These are phyloP conservation scores for Ambrosia hybrid DNA, from an alignment of 140 eudicot genomes.

Conservation along the genomic window DNA sequence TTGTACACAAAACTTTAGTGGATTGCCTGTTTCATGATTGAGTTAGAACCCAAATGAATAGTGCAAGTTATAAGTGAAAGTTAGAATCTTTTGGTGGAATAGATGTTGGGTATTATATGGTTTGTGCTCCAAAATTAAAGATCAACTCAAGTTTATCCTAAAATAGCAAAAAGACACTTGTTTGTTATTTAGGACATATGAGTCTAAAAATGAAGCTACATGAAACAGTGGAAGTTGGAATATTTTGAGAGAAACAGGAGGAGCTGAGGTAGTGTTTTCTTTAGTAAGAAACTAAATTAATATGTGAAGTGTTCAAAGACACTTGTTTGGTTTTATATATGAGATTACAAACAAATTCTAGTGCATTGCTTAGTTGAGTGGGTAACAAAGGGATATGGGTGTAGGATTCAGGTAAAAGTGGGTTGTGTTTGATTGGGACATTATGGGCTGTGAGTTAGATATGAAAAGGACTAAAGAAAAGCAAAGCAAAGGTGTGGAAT, in stretches of 20 bases:
- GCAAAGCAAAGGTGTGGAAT: conserved; percentile 25
- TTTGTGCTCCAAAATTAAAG: conserved; percentile 15
- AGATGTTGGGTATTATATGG: conserved; percentile 32
- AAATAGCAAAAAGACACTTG: conserved; percentile 16
- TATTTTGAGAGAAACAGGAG: conserved; percentile 28
- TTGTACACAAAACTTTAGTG: conserved; percentile 21
- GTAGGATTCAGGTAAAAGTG: conserved; percentile 12
- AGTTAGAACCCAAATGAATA: conserved; percentile 13
- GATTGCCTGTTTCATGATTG: conserved; percentile 28
- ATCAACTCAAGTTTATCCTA: conserved; percentile 21
- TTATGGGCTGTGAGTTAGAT: conserved; percentile 37
- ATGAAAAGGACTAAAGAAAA: conserved; percentile 29
- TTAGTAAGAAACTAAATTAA: conserved; percentile 13
- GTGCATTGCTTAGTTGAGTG: conserved; percentile 40
- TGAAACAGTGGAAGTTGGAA: conserved; percentile 28
- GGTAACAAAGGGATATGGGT: conserved; percentile 34
- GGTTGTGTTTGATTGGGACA: conserved; percentile 26
- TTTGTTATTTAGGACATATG: conserved; percentile 9
- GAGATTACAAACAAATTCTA: conserved; percentile 1
- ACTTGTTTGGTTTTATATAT: conserved; percentile 34
- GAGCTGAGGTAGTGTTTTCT: conserved; percentile 14
- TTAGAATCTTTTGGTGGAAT: conserved; percentile 25
- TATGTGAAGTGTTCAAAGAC: conserved; percentile 15
- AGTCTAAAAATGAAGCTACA: conserved; percentile 30
- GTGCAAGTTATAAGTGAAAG: conserved; percentile 31